Evolutionary conservation across 164 flowering plant genomes (phyloP), one percentile per base, ranked within the genome.

Genomic region (Liriodendron chinense): DNA sequence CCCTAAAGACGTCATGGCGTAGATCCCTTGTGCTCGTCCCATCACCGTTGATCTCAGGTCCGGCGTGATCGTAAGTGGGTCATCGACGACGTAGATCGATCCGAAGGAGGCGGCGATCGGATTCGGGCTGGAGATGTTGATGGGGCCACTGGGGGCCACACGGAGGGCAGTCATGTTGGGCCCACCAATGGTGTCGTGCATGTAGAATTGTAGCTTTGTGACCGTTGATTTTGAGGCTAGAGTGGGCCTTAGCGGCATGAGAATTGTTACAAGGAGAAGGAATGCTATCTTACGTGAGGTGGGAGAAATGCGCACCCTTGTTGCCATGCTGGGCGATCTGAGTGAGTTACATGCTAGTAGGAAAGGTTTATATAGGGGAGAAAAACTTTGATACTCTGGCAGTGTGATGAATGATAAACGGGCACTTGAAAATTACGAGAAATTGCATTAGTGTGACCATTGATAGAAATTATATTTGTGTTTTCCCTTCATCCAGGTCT

Each of bases 21-120:
- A 83, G 1, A 83, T 70, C 47, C 85, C 88, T 66, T 83, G 86
- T 7, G 86, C 86, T 1, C 86, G 78, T 1, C 85, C 88, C 1
- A 85, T 0, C 20, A 79, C 20, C 1, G 75, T 77, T 1, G 88
- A 85, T 10, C 74, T 78, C 14, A 21, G 65, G 26, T 77, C 68
- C 2, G 81, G 83, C 0, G 73, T 71, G 22, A 34, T 78, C 1
- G 85, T 83, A 5, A 84, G 79, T 0, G 82, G 82, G 74, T 83
- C 75, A 69, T 85, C 87, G 67, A 81, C 72, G 24, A 85, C 68
- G 9, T 8, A 69, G 48, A 80, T 57, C 18, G 83, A 70, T 0
- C 87, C 87, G 16, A 80, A 83, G 34, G 24, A 4, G 75, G 79
- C 16, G 1, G 77, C 75, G 20, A 76, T 57, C 3, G 77, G 76